These are phyloP conservation scores for Martensiomyces pterosporus DNA, from an alignment of 192 early-diverging fungal species.

Conservation along the genomic window DNA sequence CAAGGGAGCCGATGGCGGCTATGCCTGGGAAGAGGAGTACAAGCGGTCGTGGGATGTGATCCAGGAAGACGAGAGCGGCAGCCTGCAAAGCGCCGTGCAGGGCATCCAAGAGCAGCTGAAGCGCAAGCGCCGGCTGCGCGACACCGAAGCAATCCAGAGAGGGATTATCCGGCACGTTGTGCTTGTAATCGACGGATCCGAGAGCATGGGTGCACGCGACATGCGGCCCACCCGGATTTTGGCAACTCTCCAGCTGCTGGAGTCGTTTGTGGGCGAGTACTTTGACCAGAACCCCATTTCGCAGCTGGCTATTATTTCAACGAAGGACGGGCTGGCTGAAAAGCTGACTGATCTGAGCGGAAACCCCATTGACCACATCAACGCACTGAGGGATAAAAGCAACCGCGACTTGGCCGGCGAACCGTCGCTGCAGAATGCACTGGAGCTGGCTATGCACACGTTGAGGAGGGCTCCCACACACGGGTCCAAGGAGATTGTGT, in stretches of 20 bases:
- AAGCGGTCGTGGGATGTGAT: constrained; percentile 94
- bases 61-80: constrained; percentile 82
- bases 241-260: constrained; percentile 59
- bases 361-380: constrained; percentile 79
- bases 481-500: constrained; percentile 79
- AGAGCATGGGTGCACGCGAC: constrained; percentile 81
- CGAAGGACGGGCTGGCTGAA: constrained; percentile 82
- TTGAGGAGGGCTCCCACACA: constrained; percentile 84
- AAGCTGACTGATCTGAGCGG: constrained; percentile 81
- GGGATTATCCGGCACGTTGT: constrained; percentile 83
- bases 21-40: constrained; percentile 95
- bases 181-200: constrained; percentile 78
- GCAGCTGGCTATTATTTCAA: constrained; percentile 78
- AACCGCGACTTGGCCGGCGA: constrained; percentile 76
- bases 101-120: constrained; percentile 71
- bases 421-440: constrained; percentile 87
- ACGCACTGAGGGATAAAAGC: constrained; percentile 58
- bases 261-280: constrained; percentile 80
- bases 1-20: constrained; percentile 56
- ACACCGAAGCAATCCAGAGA: constrained; percentile 68
- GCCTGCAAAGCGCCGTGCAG: constrained; percentile 68
- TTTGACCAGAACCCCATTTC: constrained; percentile 96
- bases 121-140: constrained; percentile 53
- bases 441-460: constrained; percentile 75
- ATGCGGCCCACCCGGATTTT: constrained; percentile 79